Base-by-base conservation (phyloP, 306 rosid species). In the Cicer pinnatifidum region DNA sequence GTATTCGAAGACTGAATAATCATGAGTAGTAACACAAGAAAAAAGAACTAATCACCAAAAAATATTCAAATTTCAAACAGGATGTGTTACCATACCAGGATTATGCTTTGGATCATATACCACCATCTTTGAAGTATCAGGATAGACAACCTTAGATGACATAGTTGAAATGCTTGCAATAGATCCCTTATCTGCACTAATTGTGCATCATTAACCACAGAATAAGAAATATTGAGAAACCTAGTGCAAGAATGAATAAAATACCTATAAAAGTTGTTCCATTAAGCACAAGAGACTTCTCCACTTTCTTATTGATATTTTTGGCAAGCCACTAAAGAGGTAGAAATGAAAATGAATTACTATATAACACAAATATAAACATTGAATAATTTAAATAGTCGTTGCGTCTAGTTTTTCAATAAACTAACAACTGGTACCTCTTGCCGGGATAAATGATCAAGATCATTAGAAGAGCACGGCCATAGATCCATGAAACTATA, bases 401-500 rank as follows among this genome's bases (percentile, higher is more conserved):
- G 28, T 17, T 56, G 51, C 39, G 44, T 52, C 28, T 17, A 15
- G 39, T 16, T 43, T 72, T 78, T 43, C 8, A 11, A 57, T 2
- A 54, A 28, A 48, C 9, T 45, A 81, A 69, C 15, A 9, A 38
- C 35, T 11, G 12, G 73, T 89, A 94, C 98, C 98, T 94, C 92
- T 79, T 89, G 95, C 45, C 89, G 80, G 17, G 92, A 45, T 79
- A 94, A 88, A 83, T 87, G 88, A 78, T 94, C 97, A 84, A 94
- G 88, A 70, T 89, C 96, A 75, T 82, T 87, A 8, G 94, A 80
- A 46, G 95, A 73, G 85, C 98, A 88, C 3, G 98, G 98, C 98
- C 97, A 89, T 58, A 91, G 89, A 75, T 91, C 98, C 98, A 87
- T 91, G 77, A 89, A 94, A 81, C 92, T 89, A 77, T 94, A 94